A percentile compares a stretch with the other conserved stretches of the same genome.
These are phyloP conservation scores for Nemania sp. DNA, from an alignment of 2,329 filamentous ascomycete genomes.

Conservation along the genomic window DNA sequence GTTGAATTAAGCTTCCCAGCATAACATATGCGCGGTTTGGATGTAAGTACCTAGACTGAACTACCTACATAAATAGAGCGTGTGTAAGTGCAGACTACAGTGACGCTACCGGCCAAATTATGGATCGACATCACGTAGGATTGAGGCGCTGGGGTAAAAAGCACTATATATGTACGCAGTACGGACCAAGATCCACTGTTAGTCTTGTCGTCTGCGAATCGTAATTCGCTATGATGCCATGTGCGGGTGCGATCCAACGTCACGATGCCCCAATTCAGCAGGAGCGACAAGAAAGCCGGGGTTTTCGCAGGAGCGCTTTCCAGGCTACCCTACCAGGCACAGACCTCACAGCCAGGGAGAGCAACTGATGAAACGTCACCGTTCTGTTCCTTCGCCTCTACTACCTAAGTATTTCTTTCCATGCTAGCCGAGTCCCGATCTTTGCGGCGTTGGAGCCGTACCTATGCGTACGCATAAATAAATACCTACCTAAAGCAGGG, in stretches of 20 bases:
- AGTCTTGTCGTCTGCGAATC: constrained; percentile 20
- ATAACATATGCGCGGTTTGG: too few species aligned
- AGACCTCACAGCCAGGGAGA: neutral
- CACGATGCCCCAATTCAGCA: constrained; percentile 33
- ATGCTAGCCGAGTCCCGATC: neutral
- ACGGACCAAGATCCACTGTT: constrained; percentile 3
- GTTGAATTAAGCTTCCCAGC: too few species aligned
- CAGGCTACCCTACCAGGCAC: too few species aligned
- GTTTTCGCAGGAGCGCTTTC: neutral
- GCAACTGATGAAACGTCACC: constrained; percentile 33
- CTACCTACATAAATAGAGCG: too few species aligned
- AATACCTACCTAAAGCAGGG: too few species aligned
- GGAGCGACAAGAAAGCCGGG: constrained; percentile 27
- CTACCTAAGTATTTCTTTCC: too few species aligned
- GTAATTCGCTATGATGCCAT: constrained; percentile 19
- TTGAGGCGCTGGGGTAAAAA: constrained; percentile 23
- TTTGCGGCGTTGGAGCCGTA: too few species aligned
- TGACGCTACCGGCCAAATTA: constrained; percentile 54
- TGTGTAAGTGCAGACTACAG: neutral
- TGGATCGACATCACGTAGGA: constrained; percentile 18
- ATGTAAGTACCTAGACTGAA: too few species aligned
- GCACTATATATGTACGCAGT: too few species aligned
- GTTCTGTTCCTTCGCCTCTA: neutral
- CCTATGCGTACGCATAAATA: neutral
- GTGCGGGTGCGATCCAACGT: constrained; percentile 23